A percentile compares a stretch with the other conserved stretches of the same genome.
These are phyloP conservation scores for Apiotrichum laibachii DNA, from an alignment of 1,284 basidiomycete genomes.

Conservation along the genomic window DNA sequence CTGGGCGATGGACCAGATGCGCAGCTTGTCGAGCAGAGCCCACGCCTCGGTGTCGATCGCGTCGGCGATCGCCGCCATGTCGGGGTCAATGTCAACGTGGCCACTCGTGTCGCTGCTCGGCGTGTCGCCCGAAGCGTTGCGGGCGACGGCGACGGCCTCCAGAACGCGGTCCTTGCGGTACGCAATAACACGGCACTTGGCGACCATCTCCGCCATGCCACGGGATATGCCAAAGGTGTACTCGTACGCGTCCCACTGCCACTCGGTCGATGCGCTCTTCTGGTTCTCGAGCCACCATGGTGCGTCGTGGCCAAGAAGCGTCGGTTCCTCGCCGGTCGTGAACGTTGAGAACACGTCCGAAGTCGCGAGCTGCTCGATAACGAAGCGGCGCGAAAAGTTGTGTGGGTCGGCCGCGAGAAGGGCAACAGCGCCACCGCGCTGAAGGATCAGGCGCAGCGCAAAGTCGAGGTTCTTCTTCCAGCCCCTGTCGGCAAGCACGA, in stretches of 20 bases:
- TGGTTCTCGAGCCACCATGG: slow-evolving; percentile 22
- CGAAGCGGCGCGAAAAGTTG: slow-evolving; percentile 22
- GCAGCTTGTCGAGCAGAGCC: slow-evolving; percentile 8
- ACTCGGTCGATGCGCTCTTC: slow-evolving; percentile 6
- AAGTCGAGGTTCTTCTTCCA: slow-evolving; percentile 22
- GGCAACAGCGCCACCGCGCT: slow-evolving; percentile 18
- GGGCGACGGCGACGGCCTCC: background rate
- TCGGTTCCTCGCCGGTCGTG: slow-evolving; percentile 21
- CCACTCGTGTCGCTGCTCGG: background rate
- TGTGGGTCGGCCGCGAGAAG: slow-evolving; percentile 8
- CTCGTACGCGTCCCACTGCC: slow-evolving; percentile 24
- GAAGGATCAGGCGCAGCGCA: slow-evolving; percentile 17
- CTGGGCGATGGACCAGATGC: slow-evolving; percentile 16
- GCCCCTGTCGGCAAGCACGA: slow-evolving; percentile 11
- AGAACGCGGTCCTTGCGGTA: slow-evolving; percentile 13
- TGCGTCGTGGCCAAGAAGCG: slow-evolving; percentile 14
- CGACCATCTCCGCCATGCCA: slow-evolving; percentile 23
- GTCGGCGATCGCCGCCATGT: slow-evolving; percentile 8
- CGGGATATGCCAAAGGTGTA: slow-evolving; percentile 22
- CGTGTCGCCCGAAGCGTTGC: background rate
- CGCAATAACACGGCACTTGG: slow-evolving; percentile 14
- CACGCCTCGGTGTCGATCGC: slow-evolving; percentile 10
- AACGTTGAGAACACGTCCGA: slow-evolving; percentile 25
- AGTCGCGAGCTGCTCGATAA: slow-evolving; percentile 22
- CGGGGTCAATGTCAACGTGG: slow-evolving; percentile 1